phyloP scores from a whole-genome alignment of 2,329 filamentous ascomycete species.

The Pseudocercospora macadamiae region DNA sequence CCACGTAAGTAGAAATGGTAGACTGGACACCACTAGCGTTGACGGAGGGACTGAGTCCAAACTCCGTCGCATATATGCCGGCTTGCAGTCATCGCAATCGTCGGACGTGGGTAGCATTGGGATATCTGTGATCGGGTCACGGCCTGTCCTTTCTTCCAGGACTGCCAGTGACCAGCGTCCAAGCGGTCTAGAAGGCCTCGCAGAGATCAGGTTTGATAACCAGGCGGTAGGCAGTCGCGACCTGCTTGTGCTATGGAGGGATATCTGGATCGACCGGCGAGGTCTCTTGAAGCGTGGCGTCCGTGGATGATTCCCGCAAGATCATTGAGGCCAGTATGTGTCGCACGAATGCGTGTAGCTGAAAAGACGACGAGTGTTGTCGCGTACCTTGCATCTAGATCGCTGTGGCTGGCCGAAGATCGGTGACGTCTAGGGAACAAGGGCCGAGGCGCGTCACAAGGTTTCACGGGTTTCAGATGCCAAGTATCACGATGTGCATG shows the following conservation, averaged over 20 bases:
- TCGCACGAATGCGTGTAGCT: not conserved
- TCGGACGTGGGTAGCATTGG: slow-evolving; percentile 42
- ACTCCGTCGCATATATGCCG: slow-evolving; percentile 51
- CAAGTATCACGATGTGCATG: not conserved
- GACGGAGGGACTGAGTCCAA: slow-evolving; percentile 50
- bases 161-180: too few relatives aligned
- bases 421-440: not conserved
- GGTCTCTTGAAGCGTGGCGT: not conserved
- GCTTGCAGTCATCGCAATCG: slow-evolving; percentile 62
- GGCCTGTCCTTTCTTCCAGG: too few relatives aligned
- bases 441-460: not conserved
- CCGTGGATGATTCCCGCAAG: not conserved
- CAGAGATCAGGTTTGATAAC: not conserved
- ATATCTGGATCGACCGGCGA: not conserved
- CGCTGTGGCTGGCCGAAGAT: not conserved
- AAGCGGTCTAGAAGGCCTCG: too few relatives aligned
- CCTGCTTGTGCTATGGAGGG: not conserved
- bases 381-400: slow-evolving; percentile 3
- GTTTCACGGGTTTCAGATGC: not conserved
- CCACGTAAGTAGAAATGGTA: slow-evolving; percentile 74
- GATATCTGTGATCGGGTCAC: not conserved
- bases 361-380: not conserved
- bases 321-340: slow-evolving; percentile 1
- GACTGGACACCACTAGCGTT: slow-evolving; percentile 61
- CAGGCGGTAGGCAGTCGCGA: not conserved